Base-by-base conservation (phyloP, 1,139 yeast species). In the Sugiyamaella castrensis region DNA sequence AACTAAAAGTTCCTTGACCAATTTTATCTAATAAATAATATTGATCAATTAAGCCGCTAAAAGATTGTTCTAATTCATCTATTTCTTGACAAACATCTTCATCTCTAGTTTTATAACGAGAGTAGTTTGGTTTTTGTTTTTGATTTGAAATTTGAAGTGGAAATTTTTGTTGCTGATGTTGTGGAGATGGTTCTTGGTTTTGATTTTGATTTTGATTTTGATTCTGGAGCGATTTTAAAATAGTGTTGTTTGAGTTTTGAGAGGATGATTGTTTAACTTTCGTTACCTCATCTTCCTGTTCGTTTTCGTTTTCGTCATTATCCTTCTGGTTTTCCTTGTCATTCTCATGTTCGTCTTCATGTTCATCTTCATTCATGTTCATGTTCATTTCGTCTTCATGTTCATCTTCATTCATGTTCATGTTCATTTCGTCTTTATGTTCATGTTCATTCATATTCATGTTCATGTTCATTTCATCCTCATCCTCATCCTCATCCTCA, bases 1-100 rank as follows among this genome's bases (percentile, higher is more conserved):
- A 80, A 19, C 95, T 86, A 62, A 89, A 89, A 0, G 98, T 89
- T 26, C 98, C 97, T 65, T 91, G 97, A 10, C 98, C 99, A 56
- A 91, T 87, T 64, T 91, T 87, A 59, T 87, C 94, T 32, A 87
- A 69, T 24, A 92, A 71, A 37, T 81, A 73, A 62, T 85, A 91
- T 43, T 80, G 76, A 28, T 72, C 70, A 1, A 80, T 70, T 40
- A 91, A 71, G 0, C 76, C 76, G 2, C 83, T 83, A 62, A 91
- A 88, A 32, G 83, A 74, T 39, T 71, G 74, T 54, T 80, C 82
- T 30, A 91, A 73, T 50, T 74, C 72, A 41, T 72, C 73, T 75
- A 88, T 82, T 63, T 89, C 96, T 11, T 36, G 32, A 11, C 37
- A 34, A 27, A 41, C 35, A 16, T 41, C 45, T 9, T 31, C 10